Conservation (phyloP, 2,329 filamentous ascomycete species). For the Penicillium sp. region DNA sequence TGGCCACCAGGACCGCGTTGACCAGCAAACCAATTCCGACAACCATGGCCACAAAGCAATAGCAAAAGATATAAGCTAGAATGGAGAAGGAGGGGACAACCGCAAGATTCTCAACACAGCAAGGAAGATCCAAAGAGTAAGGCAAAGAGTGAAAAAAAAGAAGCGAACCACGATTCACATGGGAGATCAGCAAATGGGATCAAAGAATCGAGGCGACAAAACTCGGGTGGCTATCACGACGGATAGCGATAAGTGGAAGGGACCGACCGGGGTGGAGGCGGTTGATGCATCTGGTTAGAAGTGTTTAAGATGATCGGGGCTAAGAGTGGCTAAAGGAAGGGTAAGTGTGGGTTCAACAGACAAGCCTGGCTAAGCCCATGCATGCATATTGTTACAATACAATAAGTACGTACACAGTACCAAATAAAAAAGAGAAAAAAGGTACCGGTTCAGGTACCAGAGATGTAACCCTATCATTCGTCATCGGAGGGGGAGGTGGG, state of each 20-base stretch:
- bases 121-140: neutral
- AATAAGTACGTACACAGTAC: no score
- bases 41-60: conserved; percentile 17
- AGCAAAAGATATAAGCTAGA: neutral
- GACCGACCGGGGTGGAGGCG: neutral
- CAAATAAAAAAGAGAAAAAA: neutral
- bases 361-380: neutral
- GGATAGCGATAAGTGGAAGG: neutral
- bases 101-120: neutral
- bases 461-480: neutral
- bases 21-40: conserved; percentile 44
- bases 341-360: neutral
- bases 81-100: neutral
- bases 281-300: neutral
- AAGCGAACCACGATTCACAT: neutral
- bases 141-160: neutral
- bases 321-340: neutral
- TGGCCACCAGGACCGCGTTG: conserved; percentile 52
- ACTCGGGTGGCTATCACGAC: neutral
- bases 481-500: no score
- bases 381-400: neutral
- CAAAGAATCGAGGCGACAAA: neutral
- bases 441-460: neutral
- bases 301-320: conserved; percentile 2
- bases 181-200: neutral